phyloP scores from a whole-genome alignment of 441 rosid genomes.

The Pelargonium exstipulatum region DNA sequence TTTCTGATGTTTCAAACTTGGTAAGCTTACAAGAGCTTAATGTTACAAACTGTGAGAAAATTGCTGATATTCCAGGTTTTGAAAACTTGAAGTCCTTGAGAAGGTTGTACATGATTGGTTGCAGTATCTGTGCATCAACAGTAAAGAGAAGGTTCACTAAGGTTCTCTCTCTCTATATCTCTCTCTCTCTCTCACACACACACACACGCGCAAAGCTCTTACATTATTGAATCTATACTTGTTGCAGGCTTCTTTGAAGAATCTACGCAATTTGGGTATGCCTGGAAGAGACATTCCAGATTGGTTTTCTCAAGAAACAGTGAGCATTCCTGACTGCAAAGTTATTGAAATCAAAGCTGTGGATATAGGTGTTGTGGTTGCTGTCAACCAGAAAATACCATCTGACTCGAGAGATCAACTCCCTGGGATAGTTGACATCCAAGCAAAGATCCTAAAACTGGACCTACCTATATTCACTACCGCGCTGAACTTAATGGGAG shows the following conservation, averaged over 20 bases:
- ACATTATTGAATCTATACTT: not conserved
- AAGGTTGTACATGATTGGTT: conserved; percentile 45
- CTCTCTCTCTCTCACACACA: not conserved
- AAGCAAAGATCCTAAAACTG: conserved; percentile 30
- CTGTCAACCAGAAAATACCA: conserved; percentile 27
- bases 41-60: conserved; percentile 49
- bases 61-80: conserved; percentile 47
- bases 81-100: conserved; percentile 37
- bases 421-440: conserved; percentile 35
- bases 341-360: conserved; percentile 40
- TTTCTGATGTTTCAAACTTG: conserved; percentile 40
- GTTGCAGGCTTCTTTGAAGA: conserved; percentile 42
- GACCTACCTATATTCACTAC: not conserved
- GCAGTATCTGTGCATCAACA: conserved; percentile 32
- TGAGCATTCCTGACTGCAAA: conserved; percentile 29
- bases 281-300: conserved; percentile 53
- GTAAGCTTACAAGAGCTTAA: conserved; percentile 32
- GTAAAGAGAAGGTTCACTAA: conserved; percentile 48
- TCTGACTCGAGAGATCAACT: conserved; percentile 28
- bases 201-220: not conserved
- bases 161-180: conserved; percentile 29
- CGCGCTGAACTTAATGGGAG: conserved; percentile 35
- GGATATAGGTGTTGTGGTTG: conserved; percentile 41
- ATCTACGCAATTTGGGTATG: conserved; percentile 36
- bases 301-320: conserved; percentile 43